Evolutionary conservation across 2,329 filamentous ascomycete species (phyloP).

Genomic region (Ophiosphaerella korrae): DNA sequence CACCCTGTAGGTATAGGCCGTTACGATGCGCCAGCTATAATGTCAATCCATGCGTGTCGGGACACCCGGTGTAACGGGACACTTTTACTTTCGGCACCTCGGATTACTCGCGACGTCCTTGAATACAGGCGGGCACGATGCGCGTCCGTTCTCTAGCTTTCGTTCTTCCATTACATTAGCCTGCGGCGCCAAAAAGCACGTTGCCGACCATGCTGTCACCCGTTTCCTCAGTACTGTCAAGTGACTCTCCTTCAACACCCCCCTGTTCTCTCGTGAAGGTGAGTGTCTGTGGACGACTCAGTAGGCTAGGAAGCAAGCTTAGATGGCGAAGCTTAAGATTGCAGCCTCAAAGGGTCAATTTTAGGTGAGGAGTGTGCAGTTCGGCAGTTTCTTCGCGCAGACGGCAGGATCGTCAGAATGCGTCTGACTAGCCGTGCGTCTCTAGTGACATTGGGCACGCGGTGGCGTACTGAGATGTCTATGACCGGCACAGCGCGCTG

Average conservation of each 20-base stretch:
- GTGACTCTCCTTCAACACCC: slow-evolving; percentile 13
- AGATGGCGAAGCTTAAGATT: slow-evolving; percentile 10
- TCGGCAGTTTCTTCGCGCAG: slow-evolving; percentile 13
- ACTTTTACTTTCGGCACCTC: too few species aligned
- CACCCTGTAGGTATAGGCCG: too few species aligned
- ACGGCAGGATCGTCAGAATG: slow-evolving; percentile 10
- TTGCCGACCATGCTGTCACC: too few species aligned
- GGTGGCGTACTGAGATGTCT: slow-evolving; percentile 12
- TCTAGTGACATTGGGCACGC: slow-evolving; percentile 5
- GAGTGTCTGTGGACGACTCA: slow-evolving; percentile 1
- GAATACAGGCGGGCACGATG: too few species aligned
- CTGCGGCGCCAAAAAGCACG: too few species aligned
- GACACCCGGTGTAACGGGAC: too few species aligned
- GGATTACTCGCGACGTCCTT: too few species aligned
- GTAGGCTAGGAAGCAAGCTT: slow-evolving; percentile 8
- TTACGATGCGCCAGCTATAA: too few species aligned
- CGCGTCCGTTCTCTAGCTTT: too few species aligned
- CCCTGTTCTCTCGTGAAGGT: slow-evolving; percentile 10
- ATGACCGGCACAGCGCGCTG: slow-evolving; percentile 1
- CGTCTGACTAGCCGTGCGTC: slow-evolving; percentile 4
- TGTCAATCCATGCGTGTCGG: slow-evolving; percentile 14
- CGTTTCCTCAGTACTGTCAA: slow-evolving; percentile 4
- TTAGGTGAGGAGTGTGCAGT: slow-evolving; percentile 6
- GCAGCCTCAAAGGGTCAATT: slow-evolving; percentile 7
- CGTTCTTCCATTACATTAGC: too few species aligned